phyloP scores from a whole-genome alignment of 202 grass and related monocot genomes.

The Schoenoplectus triqueter region DNA sequence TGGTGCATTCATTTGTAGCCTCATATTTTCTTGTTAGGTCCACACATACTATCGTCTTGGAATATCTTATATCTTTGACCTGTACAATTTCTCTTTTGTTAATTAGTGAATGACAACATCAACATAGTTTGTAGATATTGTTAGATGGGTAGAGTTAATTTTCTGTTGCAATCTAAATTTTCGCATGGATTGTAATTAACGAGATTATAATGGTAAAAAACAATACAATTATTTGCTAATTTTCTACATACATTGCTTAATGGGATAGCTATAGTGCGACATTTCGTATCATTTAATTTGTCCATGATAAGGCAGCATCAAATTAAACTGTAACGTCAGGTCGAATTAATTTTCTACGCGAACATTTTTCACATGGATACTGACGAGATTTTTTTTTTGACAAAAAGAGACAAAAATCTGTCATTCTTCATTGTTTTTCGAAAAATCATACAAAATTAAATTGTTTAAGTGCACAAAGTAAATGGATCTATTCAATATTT shows the following conservation, averaged over 20 bases:
- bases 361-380: neutral
- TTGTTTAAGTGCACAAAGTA: too few species aligned
- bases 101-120: slow-evolving; percentile 1
- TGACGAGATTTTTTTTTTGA: neutral
- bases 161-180: neutral
- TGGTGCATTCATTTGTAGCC: neutral
- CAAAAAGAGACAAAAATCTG: too few species aligned
- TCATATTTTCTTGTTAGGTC: slow-evolving; percentile 17
- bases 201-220: slow-evolving; percentile 14
- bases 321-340: neutral
- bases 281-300: neutral
- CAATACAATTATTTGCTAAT: neutral
- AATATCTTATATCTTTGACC: slow-evolving; percentile 3
- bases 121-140: neutral
- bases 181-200: neutral
- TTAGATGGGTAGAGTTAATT: slow-evolving; percentile 9
- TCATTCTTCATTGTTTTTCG: too few species aligned
- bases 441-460: too few species aligned
- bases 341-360: neutral
- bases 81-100: neutral
- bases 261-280: neutral
- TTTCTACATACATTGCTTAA: neutral
- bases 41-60: slow-evolving; percentile 15
- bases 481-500: too few species aligned
- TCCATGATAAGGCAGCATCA: neutral